Evolutionary conservation across 1,139 yeast species (phyloP).

Genomic region (Candida sojae): DNA sequence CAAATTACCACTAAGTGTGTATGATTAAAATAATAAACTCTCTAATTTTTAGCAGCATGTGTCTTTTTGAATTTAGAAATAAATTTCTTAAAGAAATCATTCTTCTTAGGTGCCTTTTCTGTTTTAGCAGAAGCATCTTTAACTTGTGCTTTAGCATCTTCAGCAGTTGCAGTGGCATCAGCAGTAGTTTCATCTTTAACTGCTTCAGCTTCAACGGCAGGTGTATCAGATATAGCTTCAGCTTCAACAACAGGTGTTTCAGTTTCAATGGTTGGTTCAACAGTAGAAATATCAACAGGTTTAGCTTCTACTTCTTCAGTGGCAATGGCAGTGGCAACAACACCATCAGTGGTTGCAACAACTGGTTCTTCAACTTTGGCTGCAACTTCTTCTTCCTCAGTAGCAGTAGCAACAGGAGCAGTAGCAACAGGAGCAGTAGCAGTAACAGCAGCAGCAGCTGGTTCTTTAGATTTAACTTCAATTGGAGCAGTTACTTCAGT

Average conservation of each 20-base stretch:
- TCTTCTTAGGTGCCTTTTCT: constrained; percentile 43
- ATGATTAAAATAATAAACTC: no score
- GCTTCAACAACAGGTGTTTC: constrained; percentile 15
- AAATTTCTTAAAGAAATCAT: constrained; percentile 52
- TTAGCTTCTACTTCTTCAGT: constrained; percentile 17
- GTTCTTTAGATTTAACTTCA: constrained; percentile 12
- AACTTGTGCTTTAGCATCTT: constrained; percentile 14
- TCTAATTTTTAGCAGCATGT: constrained; percentile 29
- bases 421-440: constrained; percentile 14
- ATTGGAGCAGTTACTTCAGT: constrained; percentile 9
- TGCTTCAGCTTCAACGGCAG: constrained; percentile 14
- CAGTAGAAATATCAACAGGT: constrained; percentile 11
- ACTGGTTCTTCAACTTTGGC: constrained; percentile 15
- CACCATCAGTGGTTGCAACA: constrained; percentile 1
- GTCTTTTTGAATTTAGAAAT: constrained; percentile 50
- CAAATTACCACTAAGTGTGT: no score
- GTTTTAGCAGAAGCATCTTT: constrained; percentile 6
- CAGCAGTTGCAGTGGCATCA: constrained; percentile 8
- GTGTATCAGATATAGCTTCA: constrained; percentile 11
- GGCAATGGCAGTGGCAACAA: constrained; percentile 14
- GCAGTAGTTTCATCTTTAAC: constrained; percentile 12
- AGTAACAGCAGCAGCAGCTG: constrained; percentile 9
- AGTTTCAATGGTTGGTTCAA: constrained; percentile 7
- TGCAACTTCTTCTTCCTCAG: constrained; percentile 13
- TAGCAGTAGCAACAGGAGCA: constrained; percentile 8